Evolutionary conservation across 768 basidiomycete genomes (phyloP), one percentile per base, ranked within the genome.

Genomic region (Boletus insuetus): DNA sequence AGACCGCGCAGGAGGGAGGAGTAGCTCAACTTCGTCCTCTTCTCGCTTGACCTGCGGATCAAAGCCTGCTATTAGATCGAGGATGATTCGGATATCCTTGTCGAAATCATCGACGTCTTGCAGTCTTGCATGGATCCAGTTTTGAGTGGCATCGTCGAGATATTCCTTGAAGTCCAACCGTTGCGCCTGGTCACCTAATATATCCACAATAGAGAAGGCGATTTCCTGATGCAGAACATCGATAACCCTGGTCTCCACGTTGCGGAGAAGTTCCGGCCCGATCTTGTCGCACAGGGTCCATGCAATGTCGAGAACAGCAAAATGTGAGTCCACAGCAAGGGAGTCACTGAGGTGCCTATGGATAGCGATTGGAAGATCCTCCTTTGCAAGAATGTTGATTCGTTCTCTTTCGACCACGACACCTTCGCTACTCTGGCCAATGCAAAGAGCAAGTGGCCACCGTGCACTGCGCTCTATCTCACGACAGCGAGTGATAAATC

Each of bases 391-490:
- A 7, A 76, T 70, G 4, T 86, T 85, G 11, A 88, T 76, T 24
- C 91, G 83, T 68, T 95, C 93, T 54, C 92, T 79, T 71, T 93
- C 89, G 14, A 90, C 73, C 22, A 93, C 69, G 48, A 91, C 68
- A 32, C 81, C 79, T 45, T 71, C 69, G 16, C 67, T 69, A 17
- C 62, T 59, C 51, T 70, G 72, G 17, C 72, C 73, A 22, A 77
- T 66, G 39, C 83, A 86, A 35, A 93, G 77, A 16, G 79, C 79
- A 26, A 93, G 79, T 2, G 92, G 92, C 83, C 89, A 87, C 42
- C 90, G 82, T 34, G 87, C 89, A 57, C 84, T 84, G 41, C 90
- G 86, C 72, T 97, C 95, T n/a, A 94, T 78, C 59, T 94, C 92
- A 50, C 89, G 83, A 65, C 92, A 94, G 53, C 91, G 82, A 9